Percentiles rank a stretch among this genome's conserved stretches.
phyloP scores from a whole-genome alignment of 2,329 filamentous ascomycete species.

The Fonsecaea multimorphosa region DNA sequence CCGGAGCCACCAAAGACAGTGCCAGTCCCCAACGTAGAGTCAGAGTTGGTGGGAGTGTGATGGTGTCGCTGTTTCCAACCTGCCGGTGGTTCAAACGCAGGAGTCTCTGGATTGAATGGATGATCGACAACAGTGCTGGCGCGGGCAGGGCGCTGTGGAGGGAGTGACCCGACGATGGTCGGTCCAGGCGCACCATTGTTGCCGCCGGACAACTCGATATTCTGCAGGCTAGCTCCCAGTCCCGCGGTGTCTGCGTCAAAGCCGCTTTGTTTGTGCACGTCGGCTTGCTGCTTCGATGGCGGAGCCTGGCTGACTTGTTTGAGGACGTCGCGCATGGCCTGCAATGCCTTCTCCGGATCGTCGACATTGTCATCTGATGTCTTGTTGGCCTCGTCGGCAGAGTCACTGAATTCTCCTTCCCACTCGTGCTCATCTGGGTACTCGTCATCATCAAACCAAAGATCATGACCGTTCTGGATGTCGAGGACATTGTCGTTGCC shows the following conservation, averaged over 20 bases:
- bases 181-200: neutral
- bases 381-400: too few relatives aligned
- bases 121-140: neutral
- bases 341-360: slow-evolving; percentile 10
- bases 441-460: neutral
- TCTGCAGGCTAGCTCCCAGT: slow-evolving; percentile 2
- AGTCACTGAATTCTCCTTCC: neutral
- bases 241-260: neutral
- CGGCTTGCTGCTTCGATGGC: neutral
- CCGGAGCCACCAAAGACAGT: slow-evolving; percentile 16
- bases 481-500: neutral
- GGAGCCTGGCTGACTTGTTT: slow-evolving; percentile 3
- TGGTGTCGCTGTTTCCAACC: neutral
- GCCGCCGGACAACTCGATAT: neutral
- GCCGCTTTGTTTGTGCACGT: neutral
- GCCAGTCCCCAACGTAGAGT: slow-evolving; percentile 2
- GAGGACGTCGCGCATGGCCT: slow-evolving; percentile 8
- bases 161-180: neutral
- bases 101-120: slow-evolving; percentile 5
- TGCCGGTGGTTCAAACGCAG: neutral
- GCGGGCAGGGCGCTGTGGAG: neutral
- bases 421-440: slow-evolving; percentile 3
- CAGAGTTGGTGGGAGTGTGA: neutral
- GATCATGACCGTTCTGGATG: neutral
- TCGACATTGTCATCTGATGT: slow-evolving; percentile 14